Evolutionary conservation across 306 rosid genomes (phyloP), one percentile per base, ranked within the genome.

Genomic region (Quercus suber): DNA sequence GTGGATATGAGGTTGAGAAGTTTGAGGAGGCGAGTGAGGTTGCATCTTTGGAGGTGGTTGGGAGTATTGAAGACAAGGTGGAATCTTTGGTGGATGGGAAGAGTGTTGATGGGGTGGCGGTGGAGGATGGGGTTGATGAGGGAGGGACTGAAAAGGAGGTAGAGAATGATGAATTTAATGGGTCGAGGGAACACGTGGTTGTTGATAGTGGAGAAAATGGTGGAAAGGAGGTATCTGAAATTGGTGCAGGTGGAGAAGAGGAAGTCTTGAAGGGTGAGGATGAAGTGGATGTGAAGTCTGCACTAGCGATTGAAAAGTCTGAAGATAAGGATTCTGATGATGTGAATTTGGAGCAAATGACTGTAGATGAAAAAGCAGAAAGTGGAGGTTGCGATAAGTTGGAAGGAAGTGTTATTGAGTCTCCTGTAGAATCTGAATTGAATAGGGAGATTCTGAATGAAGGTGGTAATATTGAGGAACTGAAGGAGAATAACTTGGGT

Each of bases 11-110:
- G 80, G 49, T 33, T n/a, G 92, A 86, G 43, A 68, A 82, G 35
- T 91, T 86, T 82, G 89, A 87, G 76, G 97, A 86, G 84, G 91
- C 86, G 2, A 71, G 80, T 20, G 89, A 78, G 60, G 69, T 63
- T 60, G 69, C 45, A 0, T 67, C 27, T 49, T 74, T 69, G 21
- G 82, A 63, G 70, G 31, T 11, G 43, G 55, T 53, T 6, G 69
- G 74, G 35, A 69, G 51, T 55, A 82, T 6, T 11, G 80, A 55
- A 25, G 76, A 74, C 79, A 72, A 77, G 77, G 78, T 18, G 51
- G 69, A 75, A 14, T 55, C 3, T 55, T 5, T 53, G 67, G 71
- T 55, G 45, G 80, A 41, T 59, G 73, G 43, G 78, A 65, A 33
- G 55, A 31, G 67, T 13, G 74, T 53, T 49, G 82, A 74, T 23